These are phyloP conservation scores for Nemania sp. DNA, from an alignment of 2,329 filamentous ascomycete genomes.

Conservation along the genomic window DNA sequence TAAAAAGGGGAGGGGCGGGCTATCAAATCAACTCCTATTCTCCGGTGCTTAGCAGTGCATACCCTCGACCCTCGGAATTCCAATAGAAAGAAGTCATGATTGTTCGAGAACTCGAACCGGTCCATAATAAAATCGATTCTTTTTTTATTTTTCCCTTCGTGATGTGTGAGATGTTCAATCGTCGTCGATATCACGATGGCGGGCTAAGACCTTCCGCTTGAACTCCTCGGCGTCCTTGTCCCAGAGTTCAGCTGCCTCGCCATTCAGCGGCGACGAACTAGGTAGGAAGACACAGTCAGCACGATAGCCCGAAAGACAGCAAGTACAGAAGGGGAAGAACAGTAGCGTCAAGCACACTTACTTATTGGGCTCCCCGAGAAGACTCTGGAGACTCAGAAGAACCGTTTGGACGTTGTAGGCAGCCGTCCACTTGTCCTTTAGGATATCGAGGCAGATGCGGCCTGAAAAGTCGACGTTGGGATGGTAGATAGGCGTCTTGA, in stretches of 20 bases:
- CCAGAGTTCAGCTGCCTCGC: constrained; percentile 95
- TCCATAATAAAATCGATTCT: constrained; percentile 18
- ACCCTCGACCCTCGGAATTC: constrained; percentile 14
- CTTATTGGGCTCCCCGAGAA: constrained; percentile 98
- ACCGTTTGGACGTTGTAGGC: constrained; percentile 97
- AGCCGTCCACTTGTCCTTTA: constrained; percentile 99
- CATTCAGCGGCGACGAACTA: constrained; percentile 92
- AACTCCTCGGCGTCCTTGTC: constrained; percentile 86
- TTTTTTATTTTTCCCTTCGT: neutral
- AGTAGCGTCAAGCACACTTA: constrained; percentile 53
- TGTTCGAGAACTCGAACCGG: constrained; percentile 9
- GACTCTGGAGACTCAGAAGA: constrained; percentile 87
- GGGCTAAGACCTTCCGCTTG: constrained; percentile 72
- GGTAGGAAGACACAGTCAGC: constrained; percentile 30
- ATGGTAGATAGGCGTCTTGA: constrained; percentile 99
- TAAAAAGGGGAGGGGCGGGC: constrained; percentile 5
- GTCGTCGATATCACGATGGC: constrained; percentile 68
- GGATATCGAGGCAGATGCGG: constrained; percentile 94
- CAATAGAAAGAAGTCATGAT: constrained; percentile 26
- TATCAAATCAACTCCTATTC: constrained; percentile 48
- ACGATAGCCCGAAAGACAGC: neutral
- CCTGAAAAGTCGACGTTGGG: constrained; percentile 98
- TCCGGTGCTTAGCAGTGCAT: constrained; percentile 40
- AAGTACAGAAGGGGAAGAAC: neutral
- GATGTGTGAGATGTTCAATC: constrained; percentile 59